Percentiles rank a stretch among this genome's conserved stretches.
Conservation (phyloP, 306 rosid genomes). For the Medicago lupulina region DNA sequence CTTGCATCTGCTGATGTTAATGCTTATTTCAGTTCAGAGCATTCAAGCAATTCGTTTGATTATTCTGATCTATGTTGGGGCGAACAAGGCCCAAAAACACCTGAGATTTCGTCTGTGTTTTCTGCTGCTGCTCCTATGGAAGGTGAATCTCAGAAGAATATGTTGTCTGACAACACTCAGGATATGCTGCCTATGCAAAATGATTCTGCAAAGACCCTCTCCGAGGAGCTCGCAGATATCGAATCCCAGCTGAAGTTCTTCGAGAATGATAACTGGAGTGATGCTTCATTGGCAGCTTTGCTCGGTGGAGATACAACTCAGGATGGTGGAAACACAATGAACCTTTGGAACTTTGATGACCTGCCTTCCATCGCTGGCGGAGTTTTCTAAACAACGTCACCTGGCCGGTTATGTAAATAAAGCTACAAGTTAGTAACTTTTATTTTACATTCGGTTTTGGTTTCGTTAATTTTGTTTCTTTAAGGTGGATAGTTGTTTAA, state of each 20-base stretch:
- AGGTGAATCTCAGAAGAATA: slow-evolving; percentile 56
- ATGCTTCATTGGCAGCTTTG: slow-evolving; percentile 60
- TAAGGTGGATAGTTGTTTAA: background rate
- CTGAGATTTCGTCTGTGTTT: slow-evolving; percentile 82
- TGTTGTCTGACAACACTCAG: slow-evolving; percentile 52
- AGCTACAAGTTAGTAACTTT: slow-evolving; percentile 74
- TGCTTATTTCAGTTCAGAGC: slow-evolving; percentile 68
- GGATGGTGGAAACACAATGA: slow-evolving; percentile 70
- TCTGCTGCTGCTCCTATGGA: slow-evolving; percentile 62
- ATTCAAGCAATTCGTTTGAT: slow-evolving; percentile 80
- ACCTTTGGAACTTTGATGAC: slow-evolving; percentile 88
- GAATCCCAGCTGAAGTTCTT: slow-evolving; percentile 76
- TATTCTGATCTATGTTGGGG: slow-evolving; percentile 78
- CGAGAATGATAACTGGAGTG: slow-evolving; percentile 67
- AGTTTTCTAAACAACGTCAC: slow-evolving; percentile 55
- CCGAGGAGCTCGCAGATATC: slow-evolving; percentile 79
- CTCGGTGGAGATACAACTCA: slow-evolving; percentile 62
- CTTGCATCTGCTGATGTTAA: slow-evolving; percentile 49
- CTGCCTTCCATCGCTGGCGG: slow-evolving; percentile 60
- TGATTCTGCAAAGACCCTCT: slow-evolving; percentile 54
- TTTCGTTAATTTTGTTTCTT: background rate
- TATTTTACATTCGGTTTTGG: slow-evolving; percentile 17
- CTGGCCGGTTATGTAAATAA: slow-evolving; percentile 75
- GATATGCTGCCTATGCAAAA: slow-evolving; percentile 38
- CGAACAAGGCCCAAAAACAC: slow-evolving; percentile 75